Evolutionary conservation across 2,329 filamentous ascomycete species (phyloP).

Genomic region (Talaromyces funiculosus): DNA sequence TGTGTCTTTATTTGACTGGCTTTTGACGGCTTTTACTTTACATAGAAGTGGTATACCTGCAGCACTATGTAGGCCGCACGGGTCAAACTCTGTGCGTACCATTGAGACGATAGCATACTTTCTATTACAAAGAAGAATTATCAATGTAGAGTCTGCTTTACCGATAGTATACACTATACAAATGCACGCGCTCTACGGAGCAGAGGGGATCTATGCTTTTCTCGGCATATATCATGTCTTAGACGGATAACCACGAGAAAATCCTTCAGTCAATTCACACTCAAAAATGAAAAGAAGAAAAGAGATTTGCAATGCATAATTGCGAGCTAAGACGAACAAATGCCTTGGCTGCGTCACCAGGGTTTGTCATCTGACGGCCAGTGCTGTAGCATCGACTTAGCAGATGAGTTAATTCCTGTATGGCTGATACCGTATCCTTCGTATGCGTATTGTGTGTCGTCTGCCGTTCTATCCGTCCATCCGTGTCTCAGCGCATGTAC

Average conservation of each 20-base stretch:
- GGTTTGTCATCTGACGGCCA: conserved; percentile 1
- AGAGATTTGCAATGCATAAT: not conserved
- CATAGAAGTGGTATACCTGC: no score
- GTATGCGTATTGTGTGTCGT: not conserved
- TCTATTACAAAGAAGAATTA: not conserved
- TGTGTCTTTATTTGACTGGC: not conserved
- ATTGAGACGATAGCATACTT: not conserved
- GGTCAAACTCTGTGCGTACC: not conserved
- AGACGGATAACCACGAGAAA: no score
- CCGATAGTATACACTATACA: no score
- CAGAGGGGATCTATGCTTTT: no score
- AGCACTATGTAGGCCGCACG: not conserved
- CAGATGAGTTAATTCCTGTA: not conserved
- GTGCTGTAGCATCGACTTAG: not conserved
- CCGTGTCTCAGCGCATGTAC: not conserved
- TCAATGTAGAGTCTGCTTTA: not conserved
- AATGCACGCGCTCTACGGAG: no score
- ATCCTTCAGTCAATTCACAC: not conserved
- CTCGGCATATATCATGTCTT: no score
- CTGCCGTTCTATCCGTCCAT: not conserved
- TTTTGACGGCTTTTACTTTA: not conserved
- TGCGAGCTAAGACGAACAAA: not conserved
- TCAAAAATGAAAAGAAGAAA: not conserved
- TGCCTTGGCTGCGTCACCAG: not conserved
- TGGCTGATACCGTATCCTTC: not conserved